Percentiles rank a stretch among this genome's conserved stretches.
Conservation (phyloP, 805 yeast genomes). For the Barnettozyma vustinii region DNA sequence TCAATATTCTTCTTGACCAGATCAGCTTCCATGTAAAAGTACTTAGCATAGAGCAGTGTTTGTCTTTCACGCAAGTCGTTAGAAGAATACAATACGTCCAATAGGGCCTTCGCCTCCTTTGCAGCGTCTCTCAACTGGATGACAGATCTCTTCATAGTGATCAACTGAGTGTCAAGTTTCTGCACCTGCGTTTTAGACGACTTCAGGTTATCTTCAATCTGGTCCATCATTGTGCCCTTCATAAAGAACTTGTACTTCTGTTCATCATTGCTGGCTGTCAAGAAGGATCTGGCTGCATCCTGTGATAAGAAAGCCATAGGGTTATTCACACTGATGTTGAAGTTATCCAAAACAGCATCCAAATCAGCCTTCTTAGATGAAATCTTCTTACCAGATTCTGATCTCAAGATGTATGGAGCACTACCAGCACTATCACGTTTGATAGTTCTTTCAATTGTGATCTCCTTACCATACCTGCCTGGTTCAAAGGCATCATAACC, state of each 20-base stretch:
- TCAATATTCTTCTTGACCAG: conserved; percentile 9
- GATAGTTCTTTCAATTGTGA: conserved; percentile 65
- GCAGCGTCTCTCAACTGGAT: conserved; percentile 35
- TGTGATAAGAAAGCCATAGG: conserved; percentile 92
- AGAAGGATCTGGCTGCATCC: conserved; percentile 86
- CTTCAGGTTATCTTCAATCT: conserved; percentile 50
- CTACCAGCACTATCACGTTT: conserved; percentile 43
- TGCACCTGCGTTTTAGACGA: conserved; percentile 31
- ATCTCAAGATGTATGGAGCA: conserved; percentile 47
- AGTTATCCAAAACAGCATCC: conserved; percentile 61
- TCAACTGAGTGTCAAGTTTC: conserved; percentile 35
- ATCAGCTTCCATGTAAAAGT: conserved; percentile 41
- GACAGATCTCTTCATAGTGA: conserved; percentile 34
- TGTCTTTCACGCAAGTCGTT: conserved; percentile 36
- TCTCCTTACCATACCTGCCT: conserved; percentile 60
- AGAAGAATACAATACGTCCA: conserved; percentile 35
- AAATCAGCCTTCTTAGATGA: conserved; percentile 61
- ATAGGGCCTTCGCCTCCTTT: conserved; percentile 37
- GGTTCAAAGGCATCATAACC: conserved; percentile 63
- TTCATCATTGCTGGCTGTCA: conserved; percentile 68
- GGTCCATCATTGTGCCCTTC: conserved; percentile 73
- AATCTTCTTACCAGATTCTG: conserved; percentile 44
- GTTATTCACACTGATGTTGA: conserved; percentile 76
- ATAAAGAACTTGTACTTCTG: conserved; percentile 73
- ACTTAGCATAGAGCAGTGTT: conserved; percentile 40